Conservation (phyloP, 208 protist species). For the Trypanosoma boissoni region DNA sequence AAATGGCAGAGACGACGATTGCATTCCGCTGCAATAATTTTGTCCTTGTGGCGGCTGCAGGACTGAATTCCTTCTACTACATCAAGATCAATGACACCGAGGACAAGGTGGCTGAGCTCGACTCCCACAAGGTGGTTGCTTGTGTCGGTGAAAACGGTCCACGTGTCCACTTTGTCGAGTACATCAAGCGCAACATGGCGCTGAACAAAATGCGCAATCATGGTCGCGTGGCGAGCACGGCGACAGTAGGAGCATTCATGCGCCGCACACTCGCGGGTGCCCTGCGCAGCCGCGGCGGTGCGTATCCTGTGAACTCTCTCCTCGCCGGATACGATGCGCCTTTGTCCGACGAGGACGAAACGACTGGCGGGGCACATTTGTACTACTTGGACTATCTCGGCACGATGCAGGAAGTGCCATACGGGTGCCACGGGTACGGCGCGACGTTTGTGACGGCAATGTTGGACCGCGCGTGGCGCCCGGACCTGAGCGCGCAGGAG, state of each 20-base stretch:
- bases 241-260: slow-evolving; percentile 87
- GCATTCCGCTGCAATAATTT: slow-evolving; percentile 87
- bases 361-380: slow-evolving; percentile 55
- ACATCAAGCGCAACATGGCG: slow-evolving; percentile 91
- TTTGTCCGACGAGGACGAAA: slow-evolving; percentile 65
- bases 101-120: slow-evolving; percentile 91
- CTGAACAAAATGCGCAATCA: slow-evolving; percentile 86
- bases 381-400: slow-evolving; percentile 96
- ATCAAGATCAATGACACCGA: slow-evolving; percentile 92
- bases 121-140: slow-evolving; percentile 88
- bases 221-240: slow-evolving; percentile 71
- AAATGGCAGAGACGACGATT: slow-evolving; percentile 86
- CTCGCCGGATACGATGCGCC: slow-evolving; percentile 90
- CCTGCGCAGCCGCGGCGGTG: slow-evolving; percentile 81
- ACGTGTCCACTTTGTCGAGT: slow-evolving; percentile 91
- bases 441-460: slow-evolving; percentile 86
- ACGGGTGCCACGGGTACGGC: slow-evolving; percentile 94
- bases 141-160: slow-evolving; percentile 89
- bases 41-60: slow-evolving; percentile 75
- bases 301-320: slow-evolving; percentile 89
- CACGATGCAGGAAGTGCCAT: slow-evolving; percentile 88
- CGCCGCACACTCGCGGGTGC: slow-evolving; percentile 77
- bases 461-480: slow-evolving; percentile 90
- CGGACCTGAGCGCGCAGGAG: slow-evolving; percentile 89
- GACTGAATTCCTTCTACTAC: slow-evolving; percentile 89